Conservation (phyloP, 306 rosid species). For the Begonia masoniana region DNA sequence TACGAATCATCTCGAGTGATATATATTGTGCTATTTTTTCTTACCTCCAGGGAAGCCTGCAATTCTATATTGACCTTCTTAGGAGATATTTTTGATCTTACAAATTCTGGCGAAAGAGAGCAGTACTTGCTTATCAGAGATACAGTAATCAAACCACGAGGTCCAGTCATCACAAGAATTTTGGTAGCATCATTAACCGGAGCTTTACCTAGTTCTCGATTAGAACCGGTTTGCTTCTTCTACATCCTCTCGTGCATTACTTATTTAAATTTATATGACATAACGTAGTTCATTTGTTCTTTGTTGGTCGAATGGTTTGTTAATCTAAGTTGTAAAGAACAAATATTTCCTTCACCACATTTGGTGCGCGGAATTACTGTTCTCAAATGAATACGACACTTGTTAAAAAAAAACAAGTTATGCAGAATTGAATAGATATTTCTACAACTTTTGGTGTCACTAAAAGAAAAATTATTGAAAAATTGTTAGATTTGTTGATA, state of each 20-base stretch:
- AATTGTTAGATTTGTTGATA: too few relatives aligned
- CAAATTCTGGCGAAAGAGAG: conserved; percentile 40
- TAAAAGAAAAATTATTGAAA: too few relatives aligned
- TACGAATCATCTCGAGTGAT: not conserved
- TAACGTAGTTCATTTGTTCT: too few relatives aligned
- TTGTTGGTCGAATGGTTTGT: too few relatives aligned
- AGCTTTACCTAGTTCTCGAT: conserved; percentile 88
- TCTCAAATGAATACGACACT: too few relatives aligned
- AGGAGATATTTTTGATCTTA: conserved; percentile 79
- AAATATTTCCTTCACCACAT: too few relatives aligned
- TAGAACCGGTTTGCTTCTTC: conserved; percentile 53
- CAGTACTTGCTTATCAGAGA: conserved; percentile 65
- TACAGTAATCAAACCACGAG: conserved; percentile 68
- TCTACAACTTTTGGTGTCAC: too few relatives aligned
- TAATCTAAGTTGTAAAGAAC: too few relatives aligned
- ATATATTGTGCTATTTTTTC: conserved; percentile 7
- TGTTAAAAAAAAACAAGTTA: too few relatives aligned
- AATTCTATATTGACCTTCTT: conserved; percentile 90
- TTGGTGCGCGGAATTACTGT: too few relatives aligned
- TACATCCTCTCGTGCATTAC: not conserved
- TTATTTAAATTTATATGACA: not conserved
- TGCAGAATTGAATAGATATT: too few relatives aligned
- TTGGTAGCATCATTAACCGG: conserved; percentile 89
- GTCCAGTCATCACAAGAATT: conserved; percentile 53
- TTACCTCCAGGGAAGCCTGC: conserved; percentile 78